phyloP scores from a whole-genome alignment of 495 filamentous ascomycete genomes.

The Tirmania nivea region DNA sequence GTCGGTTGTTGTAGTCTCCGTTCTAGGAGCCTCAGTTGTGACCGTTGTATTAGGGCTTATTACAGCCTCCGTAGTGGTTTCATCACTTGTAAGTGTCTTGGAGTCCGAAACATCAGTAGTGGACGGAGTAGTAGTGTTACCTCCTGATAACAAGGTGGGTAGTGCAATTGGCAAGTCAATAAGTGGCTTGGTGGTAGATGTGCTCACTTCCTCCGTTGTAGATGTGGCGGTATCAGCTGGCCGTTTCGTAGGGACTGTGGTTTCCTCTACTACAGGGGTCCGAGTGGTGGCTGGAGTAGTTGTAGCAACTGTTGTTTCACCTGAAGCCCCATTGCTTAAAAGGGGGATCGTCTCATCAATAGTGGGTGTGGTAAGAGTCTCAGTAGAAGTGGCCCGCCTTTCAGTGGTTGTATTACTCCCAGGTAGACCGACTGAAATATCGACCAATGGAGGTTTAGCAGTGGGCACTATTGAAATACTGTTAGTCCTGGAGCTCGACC shows the following conservation, averaged over 20 bases:
- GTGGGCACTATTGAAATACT: neutral
- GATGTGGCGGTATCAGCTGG: neutral
- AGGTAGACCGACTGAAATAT: neutral
- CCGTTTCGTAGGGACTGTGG: neutral
- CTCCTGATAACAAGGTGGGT: neutral
- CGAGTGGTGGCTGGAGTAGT: slow-evolving; percentile 9
- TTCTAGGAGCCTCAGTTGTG: slow-evolving; percentile 3
- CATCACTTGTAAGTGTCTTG: neutral
- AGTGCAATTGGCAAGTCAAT: no score
- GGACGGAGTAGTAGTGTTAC: neutral
- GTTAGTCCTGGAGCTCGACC: neutral
- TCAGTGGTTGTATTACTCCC: neutral
- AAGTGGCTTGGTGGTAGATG: no score
- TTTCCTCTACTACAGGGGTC: slow-evolving; percentile 5
- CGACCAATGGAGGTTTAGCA: neutral
- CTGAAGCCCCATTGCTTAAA: slow-evolving; percentile 1
- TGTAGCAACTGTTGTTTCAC: slow-evolving; percentile 14
- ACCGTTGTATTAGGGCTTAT: neutral
- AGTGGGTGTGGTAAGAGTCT: slow-evolving; percentile 8
- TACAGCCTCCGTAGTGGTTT: slow-evolving; percentile 1
- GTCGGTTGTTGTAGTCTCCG: neutral
- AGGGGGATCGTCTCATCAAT: slow-evolving; percentile 4
- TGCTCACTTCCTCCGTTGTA: neutral
- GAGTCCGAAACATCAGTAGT: neutral
- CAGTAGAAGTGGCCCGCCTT: slow-evolving; percentile 7